Percentiles rank a stretch among this genome's conserved stretches.
phyloP scores from a whole-genome alignment of 2,329 filamentous ascomycete genomes.

The Ophiostoma pallidulum region DNA sequence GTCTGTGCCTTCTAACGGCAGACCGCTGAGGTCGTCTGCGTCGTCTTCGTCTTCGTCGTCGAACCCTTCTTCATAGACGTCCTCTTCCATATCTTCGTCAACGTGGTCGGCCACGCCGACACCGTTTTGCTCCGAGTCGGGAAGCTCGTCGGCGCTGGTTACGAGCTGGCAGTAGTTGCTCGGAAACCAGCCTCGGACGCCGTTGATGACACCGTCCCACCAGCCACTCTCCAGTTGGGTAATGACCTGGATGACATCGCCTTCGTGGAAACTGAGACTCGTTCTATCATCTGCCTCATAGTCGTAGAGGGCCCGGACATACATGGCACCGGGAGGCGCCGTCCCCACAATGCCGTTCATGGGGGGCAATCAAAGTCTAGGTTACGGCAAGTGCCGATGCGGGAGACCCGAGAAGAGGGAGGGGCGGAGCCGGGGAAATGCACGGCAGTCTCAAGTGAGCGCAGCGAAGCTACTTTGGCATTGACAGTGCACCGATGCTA shows the following conservation, averaged over 20 bases:
- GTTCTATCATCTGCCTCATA: slow-evolving; percentile 97
- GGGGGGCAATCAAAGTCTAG: slow-evolving; percentile 9
- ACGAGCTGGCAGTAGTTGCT: slow-evolving; percentile 97
- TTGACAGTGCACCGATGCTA: slow-evolving; percentile 28
- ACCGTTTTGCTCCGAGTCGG: slow-evolving; percentile 48
- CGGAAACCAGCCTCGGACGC: slow-evolving; percentile 95
- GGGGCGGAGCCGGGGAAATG: not conserved
- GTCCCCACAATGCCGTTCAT: slow-evolving; percentile 56
- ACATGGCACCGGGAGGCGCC: slow-evolving; percentile 61
- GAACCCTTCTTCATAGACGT: slow-evolving; percentile 56
- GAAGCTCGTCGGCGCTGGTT: slow-evolving; percentile 62
- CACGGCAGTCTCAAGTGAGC: not conserved
- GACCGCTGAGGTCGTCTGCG: slow-evolving; percentile 31
- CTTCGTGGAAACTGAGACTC: slow-evolving; percentile 91
- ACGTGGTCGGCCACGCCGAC: slow-evolving; percentile 43
- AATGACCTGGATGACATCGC: slow-evolving; percentile 96
- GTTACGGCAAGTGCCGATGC: not conserved
- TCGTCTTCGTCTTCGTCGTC: slow-evolving; percentile 57
- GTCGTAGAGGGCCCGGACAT: slow-evolving; percentile 92
- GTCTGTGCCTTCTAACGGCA: slow-evolving; percentile 61
- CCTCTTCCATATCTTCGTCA: slow-evolving; percentile 58
- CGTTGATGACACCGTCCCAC: slow-evolving; percentile 99
- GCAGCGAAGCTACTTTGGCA: not conserved
- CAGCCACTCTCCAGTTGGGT: slow-evolving; percentile 96
- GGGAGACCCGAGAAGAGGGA: not conserved